Conservation (phyloP, 2,329 filamentous ascomycete species). For the Colletotrichum noveboracense region DNA sequence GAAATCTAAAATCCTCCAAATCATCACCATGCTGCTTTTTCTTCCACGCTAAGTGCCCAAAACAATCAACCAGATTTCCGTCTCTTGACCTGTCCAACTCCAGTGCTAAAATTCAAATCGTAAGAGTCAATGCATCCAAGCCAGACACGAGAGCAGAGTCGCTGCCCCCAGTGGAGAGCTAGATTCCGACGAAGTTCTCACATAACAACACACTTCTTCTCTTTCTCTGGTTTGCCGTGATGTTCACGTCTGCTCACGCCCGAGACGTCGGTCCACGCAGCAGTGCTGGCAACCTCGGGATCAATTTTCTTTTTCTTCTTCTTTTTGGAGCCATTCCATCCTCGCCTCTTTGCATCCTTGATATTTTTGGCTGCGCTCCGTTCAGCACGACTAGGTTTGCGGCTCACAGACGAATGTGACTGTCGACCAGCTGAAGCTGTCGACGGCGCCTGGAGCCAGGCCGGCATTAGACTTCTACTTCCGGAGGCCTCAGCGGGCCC, state of each 20-base stretch:
- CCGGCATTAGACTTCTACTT: conserved; percentile 28
- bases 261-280: conserved; percentile 60
- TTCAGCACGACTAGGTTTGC: conserved; percentile 61
- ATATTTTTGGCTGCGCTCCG: conserved; percentile 68
- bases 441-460: conserved; percentile 39
- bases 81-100: not conserved
- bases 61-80: not conserved
- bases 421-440: conserved; percentile 37
- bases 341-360: conserved; percentile 61
- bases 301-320: conserved; percentile 41
- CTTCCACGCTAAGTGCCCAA: not conserved
- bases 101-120: not conserved
- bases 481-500: not conserved
- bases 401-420: conserved; percentile 46
- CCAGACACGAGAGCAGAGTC: not conserved
- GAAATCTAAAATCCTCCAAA: not conserved
- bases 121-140: not conserved
- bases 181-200: conserved; percentile 30
- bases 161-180: not conserved
- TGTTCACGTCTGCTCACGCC: conserved; percentile 26
- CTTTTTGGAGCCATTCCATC: conserved; percentile 53
- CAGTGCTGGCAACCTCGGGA: conserved; percentile 47
- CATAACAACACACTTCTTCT: conserved; percentile 60
- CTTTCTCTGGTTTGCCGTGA: conserved; percentile 41
- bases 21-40: not conserved